These are phyloP conservation scores for Pichia norvegensis DNA, from an alignment of 1,139 yeast genomes.

Conservation along the genomic window DNA sequence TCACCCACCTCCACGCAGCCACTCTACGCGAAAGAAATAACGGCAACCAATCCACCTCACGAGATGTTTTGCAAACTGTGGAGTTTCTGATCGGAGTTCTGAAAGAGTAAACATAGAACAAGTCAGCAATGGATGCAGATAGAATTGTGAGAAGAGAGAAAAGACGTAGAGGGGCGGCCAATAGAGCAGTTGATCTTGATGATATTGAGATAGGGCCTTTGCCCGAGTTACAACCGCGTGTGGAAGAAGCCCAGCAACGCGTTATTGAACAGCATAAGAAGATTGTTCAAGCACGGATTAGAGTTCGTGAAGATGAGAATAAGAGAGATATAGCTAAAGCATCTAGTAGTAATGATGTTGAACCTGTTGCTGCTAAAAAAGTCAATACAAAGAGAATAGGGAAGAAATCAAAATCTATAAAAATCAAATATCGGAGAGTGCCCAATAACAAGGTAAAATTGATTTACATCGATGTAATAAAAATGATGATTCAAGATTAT, in stretches of 20 bases:
- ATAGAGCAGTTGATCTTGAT: conserved; percentile 19
- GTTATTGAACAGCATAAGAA: conserved; percentile 9
- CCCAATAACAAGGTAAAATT: conserved; percentile 22
- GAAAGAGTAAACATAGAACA: not conserved
- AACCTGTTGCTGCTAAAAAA: not conserved
- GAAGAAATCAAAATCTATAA: conserved; percentile 12
- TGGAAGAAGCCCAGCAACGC: conserved; percentile 5
- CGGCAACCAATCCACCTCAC: too few relatives aligned
- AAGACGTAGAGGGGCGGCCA: conserved; percentile 26
- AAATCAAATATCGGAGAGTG: conserved; percentile 24
- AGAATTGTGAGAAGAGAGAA: conserved; percentile 23
- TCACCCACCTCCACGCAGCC: too few relatives aligned
- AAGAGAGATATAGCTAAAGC: conserved; percentile 7
- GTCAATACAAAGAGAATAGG: conserved; percentile 13
- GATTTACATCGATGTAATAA: conserved; percentile 30
- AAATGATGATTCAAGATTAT: conserved; percentile 27
- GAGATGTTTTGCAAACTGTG: not conserved
- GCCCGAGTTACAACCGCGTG: not conserved
- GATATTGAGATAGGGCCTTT: conserved; percentile 14
- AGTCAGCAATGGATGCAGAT: not conserved
- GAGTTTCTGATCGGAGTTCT: not conserved
- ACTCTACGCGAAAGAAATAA: too few relatives aligned
- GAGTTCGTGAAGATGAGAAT: not conserved
- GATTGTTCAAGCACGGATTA: conserved; percentile 1
- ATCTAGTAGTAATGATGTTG: not conserved